Evolutionary conservation across 2,329 filamentous ascomycete genomes (phyloP), one percentile per base, ranked within the genome.

Genomic region (Zymoseptoria tritici): DNA sequence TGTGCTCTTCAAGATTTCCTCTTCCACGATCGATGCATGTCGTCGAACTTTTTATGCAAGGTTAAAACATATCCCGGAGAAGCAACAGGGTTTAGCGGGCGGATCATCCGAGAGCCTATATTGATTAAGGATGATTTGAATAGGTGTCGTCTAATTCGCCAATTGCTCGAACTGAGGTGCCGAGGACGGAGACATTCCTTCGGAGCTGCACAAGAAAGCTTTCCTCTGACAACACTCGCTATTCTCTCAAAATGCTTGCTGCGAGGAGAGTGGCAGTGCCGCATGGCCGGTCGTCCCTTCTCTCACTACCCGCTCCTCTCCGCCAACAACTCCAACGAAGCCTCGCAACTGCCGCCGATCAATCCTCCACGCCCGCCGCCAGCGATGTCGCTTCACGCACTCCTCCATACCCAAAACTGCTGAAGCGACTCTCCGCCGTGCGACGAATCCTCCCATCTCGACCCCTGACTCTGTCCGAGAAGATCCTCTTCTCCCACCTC

Each of bases 401-500:
- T 66, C 89, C 91, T 53, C 90, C 90, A 26, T 97, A 97, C 77
- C 81, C 87, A 68, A 91, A 87, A 76, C 88, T 96, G 56, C 82
- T 92, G 72, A 83, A 82, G 70, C 89, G 87, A 68, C 87, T 96
- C 64, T 80, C 84, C 64, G 81, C 91, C 72, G 92, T 96, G 31
- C 81, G 85, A 57, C 82, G 83, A 57, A 84, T 96, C 9, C 82
- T 97, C 36, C 76, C 80, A 8, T 74, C 75, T 16, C 77, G 82
- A 29, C 75, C 81, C 58, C 84, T 99, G 61, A 97, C 93, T 2
- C 84, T 99, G 59, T 91, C 94, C 64, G 94, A 99, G 78, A 99
- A 99, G 83, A 97, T 99, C 70, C 83, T 99, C 60, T 99, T 97
- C 80, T 91, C 92, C 70, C 94, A 99, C 78, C 81, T 99, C 65